Evolutionary conservation across 768 basidiomycete genomes (phyloP).

Genomic region (Mycena latifolia): DNA sequence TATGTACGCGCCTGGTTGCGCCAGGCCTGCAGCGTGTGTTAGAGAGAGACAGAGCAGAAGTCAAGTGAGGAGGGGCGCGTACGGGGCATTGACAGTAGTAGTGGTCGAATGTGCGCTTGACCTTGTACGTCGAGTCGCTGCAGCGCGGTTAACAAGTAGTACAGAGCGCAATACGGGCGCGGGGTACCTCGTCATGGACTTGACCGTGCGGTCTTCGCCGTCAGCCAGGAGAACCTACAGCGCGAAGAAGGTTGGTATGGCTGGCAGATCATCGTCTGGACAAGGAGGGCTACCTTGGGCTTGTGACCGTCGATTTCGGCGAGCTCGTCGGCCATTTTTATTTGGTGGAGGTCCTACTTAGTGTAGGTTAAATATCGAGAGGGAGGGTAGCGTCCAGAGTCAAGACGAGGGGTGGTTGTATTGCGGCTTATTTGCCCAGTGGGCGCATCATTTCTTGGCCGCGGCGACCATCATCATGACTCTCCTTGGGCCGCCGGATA

Average conservation of each 20-base stretch:
- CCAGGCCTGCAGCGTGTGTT: constrained; percentile 44
- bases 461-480: too few relatives aligned
- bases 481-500: too few relatives aligned
- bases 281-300: constrained; percentile 50
- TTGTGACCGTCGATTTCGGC: constrained; percentile 64
- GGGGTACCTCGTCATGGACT: constrained; percentile 24
- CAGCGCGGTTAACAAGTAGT: neutral
- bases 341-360: too few relatives aligned
- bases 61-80: constrained; percentile 15
- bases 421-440: too few relatives aligned
- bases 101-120: constrained; percentile 56
- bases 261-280: too few relatives aligned
- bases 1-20: constrained; percentile 45
- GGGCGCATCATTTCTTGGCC: too few relatives aligned
- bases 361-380: too few relatives aligned
- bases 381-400: too few relatives aligned
- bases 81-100: constrained; percentile 56
- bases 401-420: too few relatives aligned
- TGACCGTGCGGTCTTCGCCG: constrained; percentile 45
- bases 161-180: neutral
- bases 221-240: constrained; percentile 48
- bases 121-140: constrained; percentile 45
- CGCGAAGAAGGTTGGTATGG: too few relatives aligned
- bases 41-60: neutral
- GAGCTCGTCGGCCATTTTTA: constrained; percentile 53